Base-by-base conservation (phyloP, 495 filamentous ascomycete genomes). In the Penicillium ochrochloron region DNA sequence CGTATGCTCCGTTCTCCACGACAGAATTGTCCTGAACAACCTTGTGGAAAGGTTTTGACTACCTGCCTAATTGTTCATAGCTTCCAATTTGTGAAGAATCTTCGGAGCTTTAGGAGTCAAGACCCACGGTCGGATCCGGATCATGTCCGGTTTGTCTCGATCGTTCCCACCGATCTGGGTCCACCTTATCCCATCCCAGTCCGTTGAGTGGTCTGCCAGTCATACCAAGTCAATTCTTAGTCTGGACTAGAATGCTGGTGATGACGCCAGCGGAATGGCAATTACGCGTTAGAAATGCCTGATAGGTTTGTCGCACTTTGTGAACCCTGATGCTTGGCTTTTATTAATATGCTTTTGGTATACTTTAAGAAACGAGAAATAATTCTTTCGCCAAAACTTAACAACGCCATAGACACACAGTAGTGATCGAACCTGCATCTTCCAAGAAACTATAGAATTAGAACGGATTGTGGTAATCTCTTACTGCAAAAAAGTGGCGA, bases 271-370 rank as follows among this genome's bases (percentile, higher is more conserved):
- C 37, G 60, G 56, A 10, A n/a, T 44, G 25, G 21, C 5, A 10
- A 56, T 60, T 61, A 55, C 57, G 46, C 56, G 35, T 54, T 58
- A 31, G n/a, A 64, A 64, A 59, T n/a, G n/a, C 34, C 21, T 55
- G 21, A 53, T 52, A 60, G 59, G 59, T 19, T 52, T n/a, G 6
- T 21, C 9, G 25, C 29, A 31, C 11, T 1, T 52, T 25, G 12
- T 52, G 14, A 52, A 17, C 44, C 21, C 14, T 14, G 9, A 25
- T 14, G 48, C 21, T 52, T 17, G 23, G 48, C 15, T 2, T 19
- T 17, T 52, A 52, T 52, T 31, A 52, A 52, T 52, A 52, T 29
- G 19, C 44, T 48, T 48, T 48, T 21, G 19, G 19, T 25, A 25
- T 14, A 52, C 25, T 31, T 52, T n/a, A n/a, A 29, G 23, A 52